Evolutionary conservation across 129 eudicot species (phyloP), one percentile per base, ranked within the genome.

Genomic region (Artemisia annua): DNA sequence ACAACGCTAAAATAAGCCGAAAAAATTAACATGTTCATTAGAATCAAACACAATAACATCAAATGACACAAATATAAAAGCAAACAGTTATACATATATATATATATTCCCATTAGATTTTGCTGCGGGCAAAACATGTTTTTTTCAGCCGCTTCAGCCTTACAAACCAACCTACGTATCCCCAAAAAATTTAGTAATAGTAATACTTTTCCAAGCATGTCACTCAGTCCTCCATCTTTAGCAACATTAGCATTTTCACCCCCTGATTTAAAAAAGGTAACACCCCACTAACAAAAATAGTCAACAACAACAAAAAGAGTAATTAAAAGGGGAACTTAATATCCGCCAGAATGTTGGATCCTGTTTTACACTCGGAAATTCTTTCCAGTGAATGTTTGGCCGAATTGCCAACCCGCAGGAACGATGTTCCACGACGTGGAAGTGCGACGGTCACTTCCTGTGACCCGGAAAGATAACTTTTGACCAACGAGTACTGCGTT

Each of bases 341-440:
- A 48, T 54, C 61, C 7, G 66, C 54, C 65, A 55, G 7, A 12
- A 73, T 67, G 53, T 24, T 1, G 64, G 63, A 57, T 48, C 35
- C 5, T 1, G 30, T 55, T 77, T 69, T 74, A 91, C 66, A 91
- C 91, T 53, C 88, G 75, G 80, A 88, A 91, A 71, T 91, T 91
- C 65, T 88, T 88, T 59, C 96, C 96, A 4, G 48, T 69, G 75
- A 76, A 92, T 8, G 97, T 92, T 72, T 92, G 89, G 3, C 97
- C 96, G 48, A 92, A 92, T 77, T 85, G 89, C 97, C 97, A 92
- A 60, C 74, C 49, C 1, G 96, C 63, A 1, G 97, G 94, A 15
- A 90, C 89, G 10, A 86, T 78, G 86, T 92, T 92, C 82, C 81
- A 61, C 11, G 97, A 92, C 26, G 96, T 87, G 51, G 86, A 71